phyloP scores from a whole-genome alignment of 108 stramenopile species.

The Fragilaria radians region DNA sequence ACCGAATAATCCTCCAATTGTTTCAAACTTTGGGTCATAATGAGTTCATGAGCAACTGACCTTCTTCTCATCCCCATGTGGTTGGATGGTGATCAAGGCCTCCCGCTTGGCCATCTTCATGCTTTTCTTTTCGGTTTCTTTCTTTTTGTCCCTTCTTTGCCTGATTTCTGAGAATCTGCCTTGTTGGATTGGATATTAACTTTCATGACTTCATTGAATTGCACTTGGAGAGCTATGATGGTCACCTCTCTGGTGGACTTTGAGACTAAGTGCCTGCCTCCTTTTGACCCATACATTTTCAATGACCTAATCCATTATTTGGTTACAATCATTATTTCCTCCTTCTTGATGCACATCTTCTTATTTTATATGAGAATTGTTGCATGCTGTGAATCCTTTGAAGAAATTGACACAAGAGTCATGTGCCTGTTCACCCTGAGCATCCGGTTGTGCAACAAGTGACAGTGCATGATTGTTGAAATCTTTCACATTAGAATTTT shows the following conservation, averaged over 20 bases:
- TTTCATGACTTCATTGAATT: background rate
- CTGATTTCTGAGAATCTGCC: no score
- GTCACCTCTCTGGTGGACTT: slow-evolving; percentile 8
- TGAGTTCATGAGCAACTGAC: no score
- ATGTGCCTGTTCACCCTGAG: slow-evolving; percentile 9
- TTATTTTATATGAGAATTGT: slow-evolving; percentile 5
- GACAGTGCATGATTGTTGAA: slow-evolving; percentile 26
- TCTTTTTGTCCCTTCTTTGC: slow-evolving; percentile 3
- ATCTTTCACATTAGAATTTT: slow-evolving; percentile 13
- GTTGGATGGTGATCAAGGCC: background rate
- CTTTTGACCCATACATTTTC: slow-evolving; percentile 15
- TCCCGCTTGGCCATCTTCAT: slow-evolving; percentile 5
- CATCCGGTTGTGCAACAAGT: slow-evolving; percentile 1
- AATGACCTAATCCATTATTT: slow-evolving; percentile 19
- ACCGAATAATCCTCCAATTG: no score
- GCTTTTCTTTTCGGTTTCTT: background rate
- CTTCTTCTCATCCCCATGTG: background rate
- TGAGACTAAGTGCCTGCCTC: slow-evolving; percentile 5
- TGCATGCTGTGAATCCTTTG: slow-evolving; percentile 15
- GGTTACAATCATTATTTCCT: slow-evolving; percentile 2
- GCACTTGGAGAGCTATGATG: slow-evolving; percentile 23
- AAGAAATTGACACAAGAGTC: no score
- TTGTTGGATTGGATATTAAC: slow-evolving; percentile 12
- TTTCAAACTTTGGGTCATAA: no score
- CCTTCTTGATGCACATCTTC: slow-evolving; percentile 24